Base-by-base conservation (phyloP, 2,329 filamentous ascomycete species). In the Leptoxyphium fumago region DNA sequence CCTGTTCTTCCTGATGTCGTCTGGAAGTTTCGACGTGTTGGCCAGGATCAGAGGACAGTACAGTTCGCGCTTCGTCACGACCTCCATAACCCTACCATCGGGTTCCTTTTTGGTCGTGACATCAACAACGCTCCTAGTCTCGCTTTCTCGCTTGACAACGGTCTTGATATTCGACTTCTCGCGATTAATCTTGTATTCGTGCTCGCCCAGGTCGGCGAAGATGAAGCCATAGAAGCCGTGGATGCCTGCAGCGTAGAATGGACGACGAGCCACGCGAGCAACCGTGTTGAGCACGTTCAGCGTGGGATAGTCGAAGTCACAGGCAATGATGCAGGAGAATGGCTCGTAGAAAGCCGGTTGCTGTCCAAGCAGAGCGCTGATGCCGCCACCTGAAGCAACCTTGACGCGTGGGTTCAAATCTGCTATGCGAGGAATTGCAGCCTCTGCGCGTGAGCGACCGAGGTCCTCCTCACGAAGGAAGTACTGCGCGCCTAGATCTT, bases 151-250 rank as follows among this genome's bases (percentile, higher is more conserved):
- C 14, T 48, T 52, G 2, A 65, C 54, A 7, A 52, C 45, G 1
- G 73, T 70, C 15, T 75, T 59, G 10, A 84, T 68, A 57, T 96
- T 96, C 46, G 83, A 80, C 50, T 82, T 80, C 48, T 85, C 78
- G 45, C 91, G 80, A 67, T 94, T 81, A 48, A 98, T 81, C 47
- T 91, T 78, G 58, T 86, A 98, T 55, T 88, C 80, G 62, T 98
- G 91, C 55, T 80, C 75, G 53, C 94, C 86, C 17, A 98, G 73
- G 61, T 98, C 91, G 46, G 84, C 83, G 61, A 98, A 98, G 52
- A 94, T 83, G 67, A 85, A 98, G 45, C 91, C 91, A 61, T 93
- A 96, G 60, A 94, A 75, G 41, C 91, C 91, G 59, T 95, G 85
- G 2, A 82, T 77, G 42, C 80, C 82, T 30, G 87, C 84, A 9